Percentiles rank a stretch among this genome's conserved stretches.
phyloP scores from a whole-genome alignment of 192 early-diverging fungal genomes.

The Coemansia javaensis region DNA sequence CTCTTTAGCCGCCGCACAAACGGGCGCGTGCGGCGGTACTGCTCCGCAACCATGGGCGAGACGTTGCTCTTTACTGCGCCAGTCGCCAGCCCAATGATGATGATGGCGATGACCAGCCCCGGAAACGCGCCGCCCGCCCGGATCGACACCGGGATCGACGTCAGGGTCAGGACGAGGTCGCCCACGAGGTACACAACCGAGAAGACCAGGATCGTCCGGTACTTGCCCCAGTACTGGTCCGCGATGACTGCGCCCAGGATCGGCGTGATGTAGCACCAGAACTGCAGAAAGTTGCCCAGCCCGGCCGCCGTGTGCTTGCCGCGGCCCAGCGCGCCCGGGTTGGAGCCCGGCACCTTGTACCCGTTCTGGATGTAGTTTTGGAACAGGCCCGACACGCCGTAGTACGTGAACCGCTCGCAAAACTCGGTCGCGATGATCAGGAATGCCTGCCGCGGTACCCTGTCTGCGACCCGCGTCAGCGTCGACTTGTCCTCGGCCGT shows the following conservation, averaged over 20 bases:
- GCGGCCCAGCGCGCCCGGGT: slow-evolving; percentile 51
- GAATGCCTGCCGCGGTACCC: slow-evolving; percentile 51
- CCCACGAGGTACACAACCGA: slow-evolving; percentile 60
- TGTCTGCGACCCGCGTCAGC: slow-evolving; percentile 55
- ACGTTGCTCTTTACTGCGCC: slow-evolving; percentile 80
- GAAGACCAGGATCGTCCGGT: slow-evolving; percentile 66
- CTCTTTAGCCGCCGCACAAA: slow-evolving; percentile 56
- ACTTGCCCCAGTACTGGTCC: slow-evolving; percentile 73
- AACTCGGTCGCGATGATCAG: slow-evolving; percentile 59
- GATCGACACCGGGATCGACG: slow-evolving; percentile 58
- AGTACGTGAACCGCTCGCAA: slow-evolving; percentile 61
- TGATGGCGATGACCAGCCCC: slow-evolving; percentile 64
- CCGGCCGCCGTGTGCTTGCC: slow-evolving; percentile 56
- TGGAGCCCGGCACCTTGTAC: slow-evolving; percentile 38
- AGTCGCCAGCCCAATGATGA: slow-evolving; percentile 69
- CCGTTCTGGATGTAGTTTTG: slow-evolving; percentile 60
- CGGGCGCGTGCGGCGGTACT: slow-evolving; percentile 53
- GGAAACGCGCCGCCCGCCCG: slow-evolving; percentile 55
- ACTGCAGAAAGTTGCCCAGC: slow-evolving; percentile 59
- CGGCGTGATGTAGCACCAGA: slow-evolving; percentile 60
- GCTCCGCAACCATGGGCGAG: slow-evolving; percentile 71
- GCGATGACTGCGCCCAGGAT: slow-evolving; percentile 61
- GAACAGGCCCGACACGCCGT: slow-evolving; percentile 56
- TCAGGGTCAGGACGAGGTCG: slow-evolving; percentile 58
- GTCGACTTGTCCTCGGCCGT: slow-evolving; percentile 55